Conservation (phyloP, 768 basidiomycete species). For the Glaciozyma antarctica region DNA sequence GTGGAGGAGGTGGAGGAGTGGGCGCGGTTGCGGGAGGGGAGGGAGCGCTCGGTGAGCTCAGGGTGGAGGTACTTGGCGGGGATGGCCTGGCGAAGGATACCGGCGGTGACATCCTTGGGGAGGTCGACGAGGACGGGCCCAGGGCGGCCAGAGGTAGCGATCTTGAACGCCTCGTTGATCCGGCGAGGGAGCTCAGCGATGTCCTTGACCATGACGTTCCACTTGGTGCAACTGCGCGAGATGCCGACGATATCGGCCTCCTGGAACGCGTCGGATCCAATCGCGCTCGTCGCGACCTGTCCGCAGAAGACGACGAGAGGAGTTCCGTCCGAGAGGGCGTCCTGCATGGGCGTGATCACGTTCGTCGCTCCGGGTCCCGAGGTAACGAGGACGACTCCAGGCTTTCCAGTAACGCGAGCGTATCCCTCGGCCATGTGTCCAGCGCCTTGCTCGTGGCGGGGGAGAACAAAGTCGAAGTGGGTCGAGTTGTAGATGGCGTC, state of each 20-base stretch:
- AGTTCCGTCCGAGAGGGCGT: conserved; percentile 86
- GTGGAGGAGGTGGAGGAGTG: conserved; percentile 33
- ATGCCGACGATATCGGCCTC: conserved; percentile 97
- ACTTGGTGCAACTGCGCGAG: conserved; percentile 93
- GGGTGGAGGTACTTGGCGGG: conserved; percentile 75
- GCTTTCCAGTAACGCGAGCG: conserved; percentile 91
- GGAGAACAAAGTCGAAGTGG: conserved; percentile 89
- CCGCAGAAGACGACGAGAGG: conserved; percentile 92
- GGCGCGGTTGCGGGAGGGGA: conserved; percentile 39
- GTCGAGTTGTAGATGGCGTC: conserved; percentile 96
- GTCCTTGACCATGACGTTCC: conserved; percentile 99
- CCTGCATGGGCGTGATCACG: conserved; percentile 95
- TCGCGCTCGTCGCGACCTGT: conserved; percentile 97
- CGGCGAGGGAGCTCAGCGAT: conserved; percentile 85
- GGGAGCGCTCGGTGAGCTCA: conserved; percentile 49
- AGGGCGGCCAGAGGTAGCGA: conserved; percentile 90
- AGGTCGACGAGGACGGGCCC: conserved; percentile 97
- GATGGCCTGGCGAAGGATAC: conserved; percentile 70
- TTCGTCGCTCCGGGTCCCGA: conserved; percentile 98
- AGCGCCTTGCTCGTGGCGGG: conserved; percentile 94
- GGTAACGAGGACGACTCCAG: conserved; percentile 94
- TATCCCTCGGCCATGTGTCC: conserved; percentile 99
- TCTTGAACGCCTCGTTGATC: conserved; percentile 99
- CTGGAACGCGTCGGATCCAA: conserved; percentile 98
- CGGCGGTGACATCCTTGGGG: conserved; percentile 97